These are phyloP conservation scores for Kurtzmaniella quercitrusa DNA, from an alignment of 1,139 yeast species.

Conservation along the genomic window DNA sequence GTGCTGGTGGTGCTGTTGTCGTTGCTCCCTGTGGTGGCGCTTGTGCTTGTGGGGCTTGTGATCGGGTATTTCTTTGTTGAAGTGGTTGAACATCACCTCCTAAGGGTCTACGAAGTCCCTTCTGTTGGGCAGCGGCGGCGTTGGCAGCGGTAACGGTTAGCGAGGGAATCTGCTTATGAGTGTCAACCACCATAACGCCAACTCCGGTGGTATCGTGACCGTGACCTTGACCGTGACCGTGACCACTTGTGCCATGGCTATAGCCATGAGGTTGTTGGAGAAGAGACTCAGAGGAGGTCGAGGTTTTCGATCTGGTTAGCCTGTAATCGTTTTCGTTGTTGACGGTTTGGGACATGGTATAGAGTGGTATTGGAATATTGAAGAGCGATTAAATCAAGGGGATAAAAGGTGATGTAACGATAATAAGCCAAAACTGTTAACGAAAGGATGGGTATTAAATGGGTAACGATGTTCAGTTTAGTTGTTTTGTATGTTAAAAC, in stretches of 20 bases:
- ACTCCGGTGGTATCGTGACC: not conserved
- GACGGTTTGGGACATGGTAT: constrained; percentile 32
- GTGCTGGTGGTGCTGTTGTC: constrained; percentile 5
- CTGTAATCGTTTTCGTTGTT: constrained; percentile 43
- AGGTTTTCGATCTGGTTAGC: constrained; percentile 22
- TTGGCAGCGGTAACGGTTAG: constrained; percentile 6
- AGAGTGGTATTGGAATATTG: not conserved
- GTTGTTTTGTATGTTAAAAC: no score
- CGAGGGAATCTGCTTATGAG: not conserved
- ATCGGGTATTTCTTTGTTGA: constrained; percentile 16
- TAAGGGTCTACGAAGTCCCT: constrained; percentile 25
- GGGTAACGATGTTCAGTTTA: no score
- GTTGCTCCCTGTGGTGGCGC: no score
- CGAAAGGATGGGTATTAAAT: no score
- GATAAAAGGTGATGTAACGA: not conserved
- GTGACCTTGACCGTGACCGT: no score
- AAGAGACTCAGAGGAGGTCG: constrained; percentile 2
- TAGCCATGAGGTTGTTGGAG: constrained; percentile 1
- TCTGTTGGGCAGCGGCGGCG: constrained; percentile 3
- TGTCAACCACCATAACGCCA: constrained; percentile 1
- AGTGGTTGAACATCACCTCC: constrained; percentile 34
- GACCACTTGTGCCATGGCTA: not conserved
- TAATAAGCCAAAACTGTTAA: no score
- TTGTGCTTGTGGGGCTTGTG: not conserved
- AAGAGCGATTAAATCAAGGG: not conserved